Conservation (phyloP, 345 rosid species). For the Populus tremula region DNA sequence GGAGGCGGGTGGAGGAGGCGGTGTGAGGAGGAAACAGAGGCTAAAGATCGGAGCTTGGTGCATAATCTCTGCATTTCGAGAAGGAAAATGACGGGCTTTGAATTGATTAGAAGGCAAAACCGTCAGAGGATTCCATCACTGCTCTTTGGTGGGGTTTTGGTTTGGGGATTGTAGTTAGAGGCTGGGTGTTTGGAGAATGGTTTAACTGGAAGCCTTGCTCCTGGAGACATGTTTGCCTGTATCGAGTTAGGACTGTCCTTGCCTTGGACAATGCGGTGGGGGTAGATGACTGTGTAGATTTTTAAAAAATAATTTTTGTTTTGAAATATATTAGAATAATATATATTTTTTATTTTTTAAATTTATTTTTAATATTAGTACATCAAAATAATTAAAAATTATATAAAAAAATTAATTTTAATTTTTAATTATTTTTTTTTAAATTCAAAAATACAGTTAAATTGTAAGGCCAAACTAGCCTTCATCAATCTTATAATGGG, state of each 20-base stretch:
- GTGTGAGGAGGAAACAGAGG: slow-evolving; percentile 18
- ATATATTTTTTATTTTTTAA: too few species aligned
- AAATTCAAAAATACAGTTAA: too few species aligned
- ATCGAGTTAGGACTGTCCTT: not conserved
- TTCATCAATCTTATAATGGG: too few species aligned
- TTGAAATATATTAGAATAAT: too few species aligned
- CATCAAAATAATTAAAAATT: too few species aligned
- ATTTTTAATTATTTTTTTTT: too few species aligned
- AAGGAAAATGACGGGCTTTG: not conserved
- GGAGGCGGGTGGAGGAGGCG: slow-evolving; percentile 42
- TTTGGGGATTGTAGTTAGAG: not conserved
- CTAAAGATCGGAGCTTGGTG: slow-evolving; percentile 51
- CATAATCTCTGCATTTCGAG: slow-evolving; percentile 62
- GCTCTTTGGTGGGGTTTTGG: not conserved
- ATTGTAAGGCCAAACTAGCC: rapidly evolving
- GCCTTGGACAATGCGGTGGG: not conserved
- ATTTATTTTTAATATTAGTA: too few species aligned
- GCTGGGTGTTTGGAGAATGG: not conserved
- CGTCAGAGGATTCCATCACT: not conserved
- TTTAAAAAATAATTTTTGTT: too few species aligned
- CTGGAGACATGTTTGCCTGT: not conserved
- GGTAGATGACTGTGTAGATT: not conserved
- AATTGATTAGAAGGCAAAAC: not conserved
- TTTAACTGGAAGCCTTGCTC: not conserved
- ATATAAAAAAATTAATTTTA: too few species aligned